Percentiles rank a stretch among this genome's conserved stretches.
phyloP scores from a whole-genome alignment of 176 grass and related monocot species.

The Eleusine coracana region DNA sequence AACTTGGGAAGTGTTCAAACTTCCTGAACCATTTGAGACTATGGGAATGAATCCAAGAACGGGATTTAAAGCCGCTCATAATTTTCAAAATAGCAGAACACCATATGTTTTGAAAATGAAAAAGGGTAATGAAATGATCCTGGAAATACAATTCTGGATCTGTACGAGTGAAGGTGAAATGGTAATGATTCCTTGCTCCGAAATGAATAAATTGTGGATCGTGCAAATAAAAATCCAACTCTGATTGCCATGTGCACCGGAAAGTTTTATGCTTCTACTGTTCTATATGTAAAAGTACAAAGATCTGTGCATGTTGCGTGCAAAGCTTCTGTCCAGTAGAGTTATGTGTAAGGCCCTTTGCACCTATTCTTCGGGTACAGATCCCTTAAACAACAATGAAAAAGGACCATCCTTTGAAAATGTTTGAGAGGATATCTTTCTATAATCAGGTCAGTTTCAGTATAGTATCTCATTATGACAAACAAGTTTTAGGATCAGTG shows the following conservation, averaged over 20 bases:
- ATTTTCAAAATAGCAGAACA: slow-evolving; percentile 14
- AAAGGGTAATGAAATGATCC: slow-evolving; percentile 4
- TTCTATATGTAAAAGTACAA: slow-evolving; percentile 5
- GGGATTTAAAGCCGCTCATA: background rate
- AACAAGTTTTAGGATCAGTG: slow-evolving; percentile 5
- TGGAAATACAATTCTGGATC: slow-evolving; percentile 31
- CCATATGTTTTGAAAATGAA: slow-evolving; percentile 9
- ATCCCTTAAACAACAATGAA: slow-evolving; percentile 22
- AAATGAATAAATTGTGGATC: slow-evolving; percentile 26
- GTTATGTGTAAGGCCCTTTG: slow-evolving; percentile 11
- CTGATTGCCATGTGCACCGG: background rate
- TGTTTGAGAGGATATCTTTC: background rate
- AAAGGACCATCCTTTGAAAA: slow-evolving; percentile 8
- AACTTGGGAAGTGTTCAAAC: background rate
- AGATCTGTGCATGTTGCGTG: slow-evolving; percentile 21
- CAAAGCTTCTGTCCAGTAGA: background rate
- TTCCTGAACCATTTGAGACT: background rate
- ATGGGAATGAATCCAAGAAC: background rate
- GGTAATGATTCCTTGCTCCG: background rate
- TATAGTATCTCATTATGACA: slow-evolving; percentile 7
- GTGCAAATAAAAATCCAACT: background rate
- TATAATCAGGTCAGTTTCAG: slow-evolving; percentile 23
- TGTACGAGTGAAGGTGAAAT: slow-evolving; percentile 4
- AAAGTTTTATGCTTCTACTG: background rate
- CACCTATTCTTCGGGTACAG: background rate